These are phyloP conservation scores for Thalassiosira mediterranea DNA, from an alignment of 352 stramenopile species.

Conservation along the genomic window DNA sequence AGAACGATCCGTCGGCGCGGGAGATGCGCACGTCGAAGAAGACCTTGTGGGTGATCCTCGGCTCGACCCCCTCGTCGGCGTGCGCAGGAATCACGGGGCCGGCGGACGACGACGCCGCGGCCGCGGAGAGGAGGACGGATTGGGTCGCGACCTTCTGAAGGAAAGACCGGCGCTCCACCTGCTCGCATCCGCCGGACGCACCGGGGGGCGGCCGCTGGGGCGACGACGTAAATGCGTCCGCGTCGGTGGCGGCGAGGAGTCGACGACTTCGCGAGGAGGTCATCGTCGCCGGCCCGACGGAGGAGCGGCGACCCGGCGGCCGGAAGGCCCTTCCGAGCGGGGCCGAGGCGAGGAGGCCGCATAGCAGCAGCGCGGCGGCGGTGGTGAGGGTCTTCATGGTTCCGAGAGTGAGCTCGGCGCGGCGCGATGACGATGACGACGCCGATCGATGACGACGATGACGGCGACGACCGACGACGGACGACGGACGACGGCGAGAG, in stretches of 20 bases:
- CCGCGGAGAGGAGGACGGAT: conserved; percentile 1
- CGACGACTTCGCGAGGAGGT: background rate
- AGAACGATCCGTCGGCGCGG: conserved; percentile 77
- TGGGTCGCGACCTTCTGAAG: conserved; percentile 2
- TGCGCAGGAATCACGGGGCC: background rate
- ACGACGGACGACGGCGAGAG: too few species aligned
- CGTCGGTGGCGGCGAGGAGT: background rate
- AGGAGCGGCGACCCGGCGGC: too few species aligned
- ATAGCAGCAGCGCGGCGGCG: too few species aligned
- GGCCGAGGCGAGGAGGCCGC: too few species aligned
- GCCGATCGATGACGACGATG: too few species aligned
- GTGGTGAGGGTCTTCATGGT: too few species aligned
- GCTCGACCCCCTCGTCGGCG: background rate
- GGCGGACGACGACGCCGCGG: background rate
- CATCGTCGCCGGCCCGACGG: background rate
- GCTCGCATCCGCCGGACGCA: background rate
- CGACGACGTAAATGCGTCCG: too few species aligned
- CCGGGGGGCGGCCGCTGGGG: too few species aligned
- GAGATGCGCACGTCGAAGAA: conserved; percentile 79
- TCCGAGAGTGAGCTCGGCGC: too few species aligned
- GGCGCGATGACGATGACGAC: too few species aligned
- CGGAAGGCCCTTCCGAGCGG: background rate
- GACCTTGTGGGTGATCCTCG: conserved; percentile 74
- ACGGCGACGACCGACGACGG: too few species aligned
- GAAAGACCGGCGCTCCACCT: conserved; percentile 6